Percentiles rank a stretch among this genome's conserved stretches.
phyloP scores from a whole-genome alignment of 768 basidiomycete species.

The Tulasnella sp. region DNA sequence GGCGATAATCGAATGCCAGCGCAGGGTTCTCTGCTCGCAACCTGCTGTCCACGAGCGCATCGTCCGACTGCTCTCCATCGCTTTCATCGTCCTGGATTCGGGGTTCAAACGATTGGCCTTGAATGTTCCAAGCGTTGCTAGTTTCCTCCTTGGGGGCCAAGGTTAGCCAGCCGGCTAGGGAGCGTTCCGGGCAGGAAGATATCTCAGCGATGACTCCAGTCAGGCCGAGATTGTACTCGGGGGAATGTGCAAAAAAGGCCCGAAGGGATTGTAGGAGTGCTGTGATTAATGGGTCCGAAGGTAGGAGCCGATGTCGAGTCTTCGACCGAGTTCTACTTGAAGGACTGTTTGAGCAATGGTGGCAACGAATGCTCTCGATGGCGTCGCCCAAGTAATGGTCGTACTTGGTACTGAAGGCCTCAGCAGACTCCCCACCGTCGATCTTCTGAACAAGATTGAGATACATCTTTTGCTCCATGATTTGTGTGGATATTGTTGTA shows the following conservation, averaged over 20 bases:
- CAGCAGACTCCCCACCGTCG: conserved; percentile 63
- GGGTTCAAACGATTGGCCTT: conserved; percentile 31
- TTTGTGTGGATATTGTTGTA: conserved; percentile 58
- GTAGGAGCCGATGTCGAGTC: conserved; percentile 68
- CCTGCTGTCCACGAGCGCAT: conserved; percentile 66
- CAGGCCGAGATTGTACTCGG: conserved; percentile 83
- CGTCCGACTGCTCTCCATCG: conserved; percentile 77
- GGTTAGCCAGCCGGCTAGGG: conserved; percentile 84
- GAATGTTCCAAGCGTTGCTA: conserved; percentile 20
- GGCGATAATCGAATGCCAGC: conserved; percentile 57
- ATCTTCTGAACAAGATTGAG: conserved; percentile 72
- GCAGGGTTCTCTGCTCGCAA: conserved; percentile 53
- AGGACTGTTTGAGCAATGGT: conserved; percentile 44
- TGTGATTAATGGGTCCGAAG: conserved; percentile 71
- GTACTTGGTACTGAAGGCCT: conserved; percentile 79
- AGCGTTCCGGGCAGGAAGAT: conserved; percentile 80
- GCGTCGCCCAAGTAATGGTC: conserved; percentile 81
- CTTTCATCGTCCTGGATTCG: conserved; percentile 45
- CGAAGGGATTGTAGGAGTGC: conserved; percentile 66
- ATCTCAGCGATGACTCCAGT: conserved; percentile 78
- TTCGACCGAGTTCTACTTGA: neutral
- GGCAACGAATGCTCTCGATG: conserved; percentile 60
- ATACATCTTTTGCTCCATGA: conserved; percentile 80
- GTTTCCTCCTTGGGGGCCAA: conserved; percentile 51
- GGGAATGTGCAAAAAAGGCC: conserved; percentile 78